These are phyloP conservation scores for Evansstolkia leycettana DNA, from an alignment of 495 filamentous ascomycete species.

Conservation along the genomic window DNA sequence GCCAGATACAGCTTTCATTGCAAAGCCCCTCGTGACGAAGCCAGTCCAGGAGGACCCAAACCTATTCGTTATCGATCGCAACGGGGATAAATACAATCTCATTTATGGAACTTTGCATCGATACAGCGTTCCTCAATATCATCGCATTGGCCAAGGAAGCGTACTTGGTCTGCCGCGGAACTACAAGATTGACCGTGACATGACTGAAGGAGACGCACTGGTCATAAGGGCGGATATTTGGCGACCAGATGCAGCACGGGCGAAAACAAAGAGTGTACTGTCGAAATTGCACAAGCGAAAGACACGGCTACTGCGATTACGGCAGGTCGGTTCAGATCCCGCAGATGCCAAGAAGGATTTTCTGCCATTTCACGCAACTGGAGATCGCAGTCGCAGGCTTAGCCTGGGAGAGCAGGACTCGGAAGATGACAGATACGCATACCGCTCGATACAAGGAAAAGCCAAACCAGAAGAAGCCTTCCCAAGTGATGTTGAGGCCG, in stretches of 20 bases:
- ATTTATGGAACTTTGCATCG: conserved; percentile 48
- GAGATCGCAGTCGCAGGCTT: conserved; percentile 12
- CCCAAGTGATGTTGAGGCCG: conserved; percentile 39
- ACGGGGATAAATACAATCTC: conserved; percentile 50
- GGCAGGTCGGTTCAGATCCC: conserved; percentile 9
- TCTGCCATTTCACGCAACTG: conserved; percentile 24
- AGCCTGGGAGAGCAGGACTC: conserved; percentile 12
- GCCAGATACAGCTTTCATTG: conserved; percentile 1
- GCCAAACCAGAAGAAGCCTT: conserved; percentile 38
- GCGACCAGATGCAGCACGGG: conserved; percentile 9
- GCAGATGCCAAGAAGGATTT: conserved; percentile 26
- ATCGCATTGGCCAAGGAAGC: conserved; percentile 43
- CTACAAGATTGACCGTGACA: conserved; percentile 41
- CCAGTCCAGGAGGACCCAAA: conserved; percentile 9
- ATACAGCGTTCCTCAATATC: conserved; percentile 48
- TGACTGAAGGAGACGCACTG: conserved; percentile 31
- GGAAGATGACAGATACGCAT: conserved; percentile 42
- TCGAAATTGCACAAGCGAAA: conserved; percentile 7
- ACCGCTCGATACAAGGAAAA: conserved; percentile 60
- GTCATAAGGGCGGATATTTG: conserved; percentile 23
- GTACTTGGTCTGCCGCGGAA: conserved; percentile 40
- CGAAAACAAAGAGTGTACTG: conserved; percentile 14
- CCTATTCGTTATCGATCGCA: conserved; percentile 37
- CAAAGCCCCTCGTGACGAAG: conserved; percentile 6
- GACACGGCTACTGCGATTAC: conserved; percentile 14